Base-by-base conservation (phyloP, 2,329 filamentous ascomycete genomes). In the Metarhizium album region DNA sequence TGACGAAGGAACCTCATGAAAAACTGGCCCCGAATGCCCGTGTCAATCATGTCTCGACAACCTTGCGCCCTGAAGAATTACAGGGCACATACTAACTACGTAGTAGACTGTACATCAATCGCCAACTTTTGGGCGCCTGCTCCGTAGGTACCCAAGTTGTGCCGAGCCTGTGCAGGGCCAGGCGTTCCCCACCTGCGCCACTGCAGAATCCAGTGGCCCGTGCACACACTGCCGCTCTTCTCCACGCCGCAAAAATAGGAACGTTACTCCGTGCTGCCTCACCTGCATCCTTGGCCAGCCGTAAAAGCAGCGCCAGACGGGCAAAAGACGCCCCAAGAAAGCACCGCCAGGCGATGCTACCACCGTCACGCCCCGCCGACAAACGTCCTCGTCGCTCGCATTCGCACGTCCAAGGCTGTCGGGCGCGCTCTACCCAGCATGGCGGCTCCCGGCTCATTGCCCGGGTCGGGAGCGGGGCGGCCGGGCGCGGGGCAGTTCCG, bases 401-500 rank as follows among this genome's bases (percentile, higher is more conserved):
- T n/a, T n/a, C n/a, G n/a, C n/a, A 0, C 35, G 16, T 14, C 35
- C 13, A 37, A 18, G 14, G 4, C 37, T n/a, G 3, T 2, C 37
- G 4, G 37, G n/a, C 37, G 40, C 20, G 11, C 40, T 9, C 20
- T 27, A 9, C 8, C 6, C 2, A 16, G 14, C 11, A 43, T 48
- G 24, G 40, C 47, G 35, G 47, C 47, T 48, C 47, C 47, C 38
- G 47, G 47, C 47, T 43, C 38, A 16, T 22, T 33, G 2, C 31
- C 47, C 47, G 47, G 27, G 40, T 45, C 40, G 40, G 47, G 47
- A 20, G 47, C 40, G 47, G 51, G 51, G 42, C 51, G 37, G 47
- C 51, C 51, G 42, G 51, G 51, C 47, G 47, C 33, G 47, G 51
- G 47, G 47, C 51, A 52, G 42, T 50, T 52, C 47, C 51, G 47